Percentiles rank a stretch among this genome's conserved stretches.
phyloP scores from a whole-genome alignment of 192 early-diverging fungal species.

The Entomortierella parvispora region DNA sequence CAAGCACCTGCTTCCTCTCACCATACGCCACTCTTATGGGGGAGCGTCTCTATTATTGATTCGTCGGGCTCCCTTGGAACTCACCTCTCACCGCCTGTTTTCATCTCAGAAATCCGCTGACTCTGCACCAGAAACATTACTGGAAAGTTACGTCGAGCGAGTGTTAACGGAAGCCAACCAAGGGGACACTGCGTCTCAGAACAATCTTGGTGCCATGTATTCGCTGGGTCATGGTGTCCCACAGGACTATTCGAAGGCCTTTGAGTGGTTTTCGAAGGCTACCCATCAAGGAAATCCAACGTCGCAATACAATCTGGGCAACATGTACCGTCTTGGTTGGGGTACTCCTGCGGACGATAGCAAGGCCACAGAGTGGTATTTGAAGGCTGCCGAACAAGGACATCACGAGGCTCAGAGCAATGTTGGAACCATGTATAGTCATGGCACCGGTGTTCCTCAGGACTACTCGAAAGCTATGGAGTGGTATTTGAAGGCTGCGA shows the following conservation, averaged over 20 bases:
- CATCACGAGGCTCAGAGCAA: not conserved
- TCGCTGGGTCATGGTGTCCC: not conserved
- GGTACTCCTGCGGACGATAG: not conserved
- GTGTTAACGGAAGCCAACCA: not conserved
- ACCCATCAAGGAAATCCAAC: not conserved
- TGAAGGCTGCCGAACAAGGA: too few species aligned
- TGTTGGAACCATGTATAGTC: not conserved
- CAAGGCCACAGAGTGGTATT: conserved; percentile 4
- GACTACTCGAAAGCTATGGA: not conserved
- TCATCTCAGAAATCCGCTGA: too few species aligned
- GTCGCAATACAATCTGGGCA: not conserved
- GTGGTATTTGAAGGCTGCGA: not conserved
- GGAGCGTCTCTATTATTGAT: too few species aligned
- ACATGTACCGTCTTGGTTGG: not conserved
- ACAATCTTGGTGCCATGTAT: conserved; percentile 1
- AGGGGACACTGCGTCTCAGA: not conserved
- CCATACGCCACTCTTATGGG: too few species aligned
- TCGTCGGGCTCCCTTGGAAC: too few species aligned
- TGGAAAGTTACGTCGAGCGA: too few species aligned
- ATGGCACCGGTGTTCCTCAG: not conserved
- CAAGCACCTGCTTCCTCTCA: too few species aligned
- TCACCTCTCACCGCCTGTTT: too few species aligned
- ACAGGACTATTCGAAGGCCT: not conserved
- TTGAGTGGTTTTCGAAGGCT: not conserved
- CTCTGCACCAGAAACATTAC: too few species aligned